These are phyloP conservation scores for Syncephalastrum monosporum DNA, from an alignment of 371 early-diverging fungal species.

Conservation along the genomic window DNA sequence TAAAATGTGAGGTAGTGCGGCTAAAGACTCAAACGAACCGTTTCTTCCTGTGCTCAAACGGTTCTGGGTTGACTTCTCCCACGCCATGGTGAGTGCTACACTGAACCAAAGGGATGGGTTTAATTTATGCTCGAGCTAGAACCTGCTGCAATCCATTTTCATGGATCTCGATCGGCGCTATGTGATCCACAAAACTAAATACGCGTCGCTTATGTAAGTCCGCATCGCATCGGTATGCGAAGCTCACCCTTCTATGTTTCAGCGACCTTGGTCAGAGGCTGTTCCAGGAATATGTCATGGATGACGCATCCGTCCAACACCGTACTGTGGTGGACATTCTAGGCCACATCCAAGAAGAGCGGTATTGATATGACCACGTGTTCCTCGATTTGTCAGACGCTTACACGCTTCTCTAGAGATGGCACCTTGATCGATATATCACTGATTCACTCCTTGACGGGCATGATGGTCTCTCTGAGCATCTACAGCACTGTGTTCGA, in stretches of 20 bases:
- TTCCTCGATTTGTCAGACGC: conserved; percentile 5
- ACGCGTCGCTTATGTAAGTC: conserved; percentile 67
- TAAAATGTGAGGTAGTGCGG: conserved; percentile 16
- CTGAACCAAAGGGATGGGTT: not conserved
- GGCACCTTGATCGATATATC: conserved; percentile 54
- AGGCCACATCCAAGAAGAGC: conserved; percentile 49
- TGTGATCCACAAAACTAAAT: conserved; percentile 68
- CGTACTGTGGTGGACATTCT: conserved; percentile 37
- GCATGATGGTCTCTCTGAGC: conserved; percentile 77
- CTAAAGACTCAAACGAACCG: conserved; percentile 18
- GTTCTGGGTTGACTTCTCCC: conserved; percentile 64
- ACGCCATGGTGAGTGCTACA: conserved; percentile 53
- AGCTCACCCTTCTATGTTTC: not conserved
- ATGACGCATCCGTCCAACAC: conserved; percentile 40
- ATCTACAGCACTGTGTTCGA: conserved; percentile 74
- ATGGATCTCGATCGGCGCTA: conserved; percentile 91
- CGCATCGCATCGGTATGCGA: not conserved
- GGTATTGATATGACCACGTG: conserved; percentile 26
- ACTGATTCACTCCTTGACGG: conserved; percentile 65
- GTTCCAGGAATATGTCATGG: conserved; percentile 64
- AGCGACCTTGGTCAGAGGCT: conserved; percentile 72
- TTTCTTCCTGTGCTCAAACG: conserved; percentile 52
- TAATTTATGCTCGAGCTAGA: conserved; percentile 25
- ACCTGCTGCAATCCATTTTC: conserved; percentile 80
- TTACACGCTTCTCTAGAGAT: conserved; percentile 29